These are phyloP conservation scores for Pleurotus salmoneostramineus DNA, from an alignment of 768 basidiomycete species.

Conservation along the genomic window DNA sequence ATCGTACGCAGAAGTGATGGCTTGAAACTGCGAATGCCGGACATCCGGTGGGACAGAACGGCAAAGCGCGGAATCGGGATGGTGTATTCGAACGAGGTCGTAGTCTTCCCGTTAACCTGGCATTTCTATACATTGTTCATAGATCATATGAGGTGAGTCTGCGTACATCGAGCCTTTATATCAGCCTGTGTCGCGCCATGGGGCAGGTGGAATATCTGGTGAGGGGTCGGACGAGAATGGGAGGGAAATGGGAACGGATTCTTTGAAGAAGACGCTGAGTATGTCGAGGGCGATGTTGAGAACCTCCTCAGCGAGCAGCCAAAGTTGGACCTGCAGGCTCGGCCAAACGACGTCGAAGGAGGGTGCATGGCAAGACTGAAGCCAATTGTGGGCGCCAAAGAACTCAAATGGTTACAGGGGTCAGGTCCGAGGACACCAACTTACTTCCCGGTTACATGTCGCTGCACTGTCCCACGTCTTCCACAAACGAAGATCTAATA, in stretches of 20 bases:
- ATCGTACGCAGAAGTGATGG: slow-evolving; percentile 69
- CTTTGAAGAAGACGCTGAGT: background rate
- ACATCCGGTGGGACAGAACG: slow-evolving; percentile 36
- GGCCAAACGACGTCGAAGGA: too few species aligned
- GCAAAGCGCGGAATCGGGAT: slow-evolving; percentile 60
- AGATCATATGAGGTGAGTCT: background rate
- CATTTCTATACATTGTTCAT: background rate
- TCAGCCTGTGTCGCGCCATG: slow-evolving; percentile 44
- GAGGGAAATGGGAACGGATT: slow-evolving; percentile 45
- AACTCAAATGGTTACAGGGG: too few species aligned
- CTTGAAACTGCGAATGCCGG: slow-evolving; percentile 63
- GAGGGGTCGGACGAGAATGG: slow-evolving; percentile 48
- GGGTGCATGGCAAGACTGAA: too few species aligned
- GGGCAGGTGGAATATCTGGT: slow-evolving; percentile 63
- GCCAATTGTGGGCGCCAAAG: too few species aligned
- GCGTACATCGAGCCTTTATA: slow-evolving; percentile 55
- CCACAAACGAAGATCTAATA: too few species aligned
- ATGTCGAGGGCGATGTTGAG: background rate
- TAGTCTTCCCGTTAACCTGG: slow-evolving; percentile 45
- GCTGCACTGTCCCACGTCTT: too few species aligned
- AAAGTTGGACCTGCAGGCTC: too few species aligned
- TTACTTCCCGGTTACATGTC: too few species aligned
- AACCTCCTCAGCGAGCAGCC: too few species aligned
- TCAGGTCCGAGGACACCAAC: too few species aligned
- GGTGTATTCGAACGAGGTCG: slow-evolving; percentile 76